Evolutionary conservation across 1,284 basidiomycete genomes (phyloP), one percentile per base, ranked within the genome.

Genomic region (Pseudozyma hubeiensis): DNA sequence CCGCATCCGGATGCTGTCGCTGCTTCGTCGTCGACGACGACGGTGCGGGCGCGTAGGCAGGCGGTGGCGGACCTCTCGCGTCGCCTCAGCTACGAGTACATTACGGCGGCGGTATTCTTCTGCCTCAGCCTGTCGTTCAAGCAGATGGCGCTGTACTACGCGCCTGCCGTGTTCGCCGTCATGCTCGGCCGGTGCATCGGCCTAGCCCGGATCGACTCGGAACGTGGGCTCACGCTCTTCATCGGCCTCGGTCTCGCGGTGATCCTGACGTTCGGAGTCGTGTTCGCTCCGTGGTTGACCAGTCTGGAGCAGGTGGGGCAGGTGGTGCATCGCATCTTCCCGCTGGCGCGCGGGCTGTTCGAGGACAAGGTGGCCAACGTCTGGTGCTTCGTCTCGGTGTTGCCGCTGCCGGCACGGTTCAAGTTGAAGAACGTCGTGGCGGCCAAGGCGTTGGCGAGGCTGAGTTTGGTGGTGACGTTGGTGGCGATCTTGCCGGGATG

Each of bases 311-410:
- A 88, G 17, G 82, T 87, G 16, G 85, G 47, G 9, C 89, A 91
- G 69, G 89, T 92, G 4, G 86, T 94, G 47, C 87, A 87, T 29
- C 90, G 94, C 14, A 93, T 97, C 73, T 97, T 97, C 83, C 94
- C 94, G 0, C 92, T 97, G 81, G 88, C 89, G 5, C 90, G 93
- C 44, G 94, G 94, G 8, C 87, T 97, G 6, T 97, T 97, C 79
- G 94, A 97, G 84, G 94, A 97, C 86, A 97, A 97, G 83, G 94
- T 97, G 24, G 92, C 94, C 47, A 97, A 97, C 83, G 92, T 96
- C 80, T 97, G 94, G 86, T 97, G 82, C 64, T 72, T 78, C 41
- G 39, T 79, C 37, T 66, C 62, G 3, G 80, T 82, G 8, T 62
- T 83, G 6, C 82, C 82, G 0, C 24, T 82, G 17, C 81, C 80